Percentiles rank a stretch among this genome's conserved stretches.
phyloP scores from a whole-genome alignment of 1,284 basidiomycete genomes.

The Ustilago xerochloae region DNA sequence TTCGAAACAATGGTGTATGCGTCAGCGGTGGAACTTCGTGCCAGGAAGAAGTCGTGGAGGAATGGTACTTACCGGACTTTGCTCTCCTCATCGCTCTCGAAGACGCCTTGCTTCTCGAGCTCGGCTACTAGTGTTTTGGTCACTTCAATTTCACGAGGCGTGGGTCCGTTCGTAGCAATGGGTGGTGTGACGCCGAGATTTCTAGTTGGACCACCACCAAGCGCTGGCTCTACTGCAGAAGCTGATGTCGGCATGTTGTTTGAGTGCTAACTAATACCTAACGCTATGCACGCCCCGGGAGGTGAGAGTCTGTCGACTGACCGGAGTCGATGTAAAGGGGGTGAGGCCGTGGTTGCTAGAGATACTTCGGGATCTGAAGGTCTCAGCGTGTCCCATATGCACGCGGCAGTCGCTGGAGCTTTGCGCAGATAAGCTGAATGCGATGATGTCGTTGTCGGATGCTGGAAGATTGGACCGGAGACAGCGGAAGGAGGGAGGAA shows the following conservation, averaged over 20 bases:
- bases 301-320: background rate
- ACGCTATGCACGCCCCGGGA: constrained; percentile 5
- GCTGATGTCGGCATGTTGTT: constrained; percentile 41
- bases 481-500: too few species aligned
- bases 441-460: background rate
- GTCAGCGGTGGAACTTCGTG: background rate
- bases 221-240: constrained; percentile 46
- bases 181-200: constrained; percentile 79
- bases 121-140: constrained; percentile 89
- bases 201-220: constrained; percentile 46
- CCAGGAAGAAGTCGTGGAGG: background rate
- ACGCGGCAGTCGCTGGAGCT: too few species aligned
- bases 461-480: background rate
- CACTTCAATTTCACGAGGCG: constrained; percentile 70
- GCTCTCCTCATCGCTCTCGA: constrained; percentile 89
- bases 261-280: background rate
- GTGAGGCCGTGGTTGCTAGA: too few species aligned
- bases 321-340: background rate
- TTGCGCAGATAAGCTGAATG: too few species aligned
- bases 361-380: too few species aligned
- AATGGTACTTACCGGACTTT: constrained; percentile 79
- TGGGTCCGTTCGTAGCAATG: constrained; percentile 74
- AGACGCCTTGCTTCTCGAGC: constrained; percentile 84
- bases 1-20: background rate
- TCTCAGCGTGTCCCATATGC: too few species aligned